phyloP scores from a whole-genome alignment of 257 asterid species.

The Solanum appendiculatum region DNA sequence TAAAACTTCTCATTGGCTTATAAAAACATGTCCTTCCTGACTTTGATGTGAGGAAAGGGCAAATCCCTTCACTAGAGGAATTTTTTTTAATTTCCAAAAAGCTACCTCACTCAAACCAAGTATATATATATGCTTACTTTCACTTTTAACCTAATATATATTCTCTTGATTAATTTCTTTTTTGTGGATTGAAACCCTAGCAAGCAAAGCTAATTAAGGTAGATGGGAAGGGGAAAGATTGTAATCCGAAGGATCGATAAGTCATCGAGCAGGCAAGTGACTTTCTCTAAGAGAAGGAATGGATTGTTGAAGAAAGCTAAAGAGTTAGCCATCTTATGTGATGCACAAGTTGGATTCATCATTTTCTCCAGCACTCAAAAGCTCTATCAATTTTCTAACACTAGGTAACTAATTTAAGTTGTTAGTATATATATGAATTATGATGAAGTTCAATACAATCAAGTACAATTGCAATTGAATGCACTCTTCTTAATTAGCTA shows the following conservation, averaged over 20 bases:
- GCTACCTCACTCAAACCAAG: background rate
- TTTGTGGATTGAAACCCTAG: constrained; percentile 10
- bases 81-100: background rate
- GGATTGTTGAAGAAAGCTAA: constrained; percentile 25
- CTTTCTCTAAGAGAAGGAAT: constrained; percentile 27
- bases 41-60: background rate
- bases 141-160: background rate
- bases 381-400: too few relatives aligned
- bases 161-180: background rate
- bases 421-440: too few relatives aligned
- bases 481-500: background rate
- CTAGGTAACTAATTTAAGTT: too few relatives aligned
- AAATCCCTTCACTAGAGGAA: background rate
- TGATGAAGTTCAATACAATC: background rate
- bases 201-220: background rate
- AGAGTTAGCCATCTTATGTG: constrained; percentile 23
- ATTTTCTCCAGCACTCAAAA: too few relatives aligned
- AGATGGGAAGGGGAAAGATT: constrained; percentile 36
- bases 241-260: constrained; percentile 24
- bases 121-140: background rate
- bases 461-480: background rate
- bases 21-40: constrained; percentile 1
- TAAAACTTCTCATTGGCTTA: background rate
- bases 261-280: constrained; percentile 28
- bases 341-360: background rate